These are phyloP conservation scores for Claviceps sp. DNA, from an alignment of 2,329 filamentous ascomycete species.

Conservation along the genomic window DNA sequence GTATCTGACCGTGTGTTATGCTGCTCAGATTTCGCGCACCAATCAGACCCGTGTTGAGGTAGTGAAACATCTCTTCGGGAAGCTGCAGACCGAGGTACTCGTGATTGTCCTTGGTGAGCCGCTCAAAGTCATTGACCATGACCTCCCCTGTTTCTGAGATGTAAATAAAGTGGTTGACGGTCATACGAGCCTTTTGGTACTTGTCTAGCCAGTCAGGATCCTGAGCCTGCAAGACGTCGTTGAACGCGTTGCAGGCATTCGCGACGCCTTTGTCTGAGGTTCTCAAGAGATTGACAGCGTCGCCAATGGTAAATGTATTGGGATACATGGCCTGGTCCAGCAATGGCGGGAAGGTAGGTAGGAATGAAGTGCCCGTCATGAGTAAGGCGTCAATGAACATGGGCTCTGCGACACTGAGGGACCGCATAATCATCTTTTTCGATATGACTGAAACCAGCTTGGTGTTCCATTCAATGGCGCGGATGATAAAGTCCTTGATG, in stretches of 20 bases:
- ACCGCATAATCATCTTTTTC: constrained; percentile 57
- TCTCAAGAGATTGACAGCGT: constrained; percentile 65
- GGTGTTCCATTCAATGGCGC: constrained; percentile 52
- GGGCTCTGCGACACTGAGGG: constrained; percentile 51
- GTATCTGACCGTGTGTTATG: constrained; percentile 66
- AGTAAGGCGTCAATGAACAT: constrained; percentile 76
- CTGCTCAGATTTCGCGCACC: constrained; percentile 67
- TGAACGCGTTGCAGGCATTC: constrained; percentile 61
- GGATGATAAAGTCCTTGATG: constrained; percentile 61
- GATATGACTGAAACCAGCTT: constrained; percentile 48
- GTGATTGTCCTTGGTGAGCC: constrained; percentile 70
- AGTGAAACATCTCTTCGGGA: constrained; percentile 81
- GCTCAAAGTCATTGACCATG: constrained; percentile 57
- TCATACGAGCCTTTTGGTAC: constrained; percentile 75
- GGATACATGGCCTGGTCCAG: constrained; percentile 43
- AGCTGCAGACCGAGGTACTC: constrained; percentile 84
- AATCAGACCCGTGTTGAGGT: constrained; percentile 72
- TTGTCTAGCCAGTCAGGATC: constrained; percentile 70
- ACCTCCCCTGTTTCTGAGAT: constrained; percentile 67
- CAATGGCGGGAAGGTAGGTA: constrained; percentile 67
- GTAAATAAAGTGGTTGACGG: constrained; percentile 76
- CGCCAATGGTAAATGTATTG: constrained; percentile 51
- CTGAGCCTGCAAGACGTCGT: constrained; percentile 61
- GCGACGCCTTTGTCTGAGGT: constrained; percentile 57
- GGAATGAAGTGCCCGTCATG: constrained; percentile 69